phyloP scores from a whole-genome alignment of 108 stramenopile genomes.

The Skeletonema costatum region DNA sequence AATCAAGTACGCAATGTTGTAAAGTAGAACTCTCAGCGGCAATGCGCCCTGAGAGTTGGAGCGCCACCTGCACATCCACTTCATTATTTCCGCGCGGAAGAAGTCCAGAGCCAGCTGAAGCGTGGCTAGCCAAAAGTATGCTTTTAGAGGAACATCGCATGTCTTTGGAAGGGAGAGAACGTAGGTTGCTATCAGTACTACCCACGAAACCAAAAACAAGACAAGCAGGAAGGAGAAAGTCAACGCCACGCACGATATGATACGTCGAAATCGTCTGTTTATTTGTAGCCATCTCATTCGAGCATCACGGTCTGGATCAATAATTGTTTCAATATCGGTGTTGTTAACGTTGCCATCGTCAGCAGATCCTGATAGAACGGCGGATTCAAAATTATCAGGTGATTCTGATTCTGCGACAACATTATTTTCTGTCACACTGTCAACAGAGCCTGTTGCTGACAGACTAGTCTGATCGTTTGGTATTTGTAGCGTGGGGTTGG shows the following conservation, averaged over 20 bases:
- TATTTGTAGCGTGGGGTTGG: not conserved
- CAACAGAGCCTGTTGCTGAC: not conserved
- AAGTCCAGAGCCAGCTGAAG: slow-evolving; percentile 70
- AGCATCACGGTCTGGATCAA: slow-evolving; percentile 56
- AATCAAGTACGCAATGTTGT: slow-evolving; percentile 68
- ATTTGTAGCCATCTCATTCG: slow-evolving; percentile 63
- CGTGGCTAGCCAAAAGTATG: slow-evolving; percentile 76
- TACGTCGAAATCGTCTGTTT: slow-evolving; percentile 63
- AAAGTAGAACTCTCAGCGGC: slow-evolving; percentile 51
- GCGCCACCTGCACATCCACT: slow-evolving; percentile 61
- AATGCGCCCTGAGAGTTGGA: slow-evolving; percentile 45
- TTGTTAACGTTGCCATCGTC: not conserved
- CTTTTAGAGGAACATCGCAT: slow-evolving; percentile 73
- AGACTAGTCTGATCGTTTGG: not conserved
- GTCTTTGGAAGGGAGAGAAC: slow-evolving; percentile 65
- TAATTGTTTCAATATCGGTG: not conserved
- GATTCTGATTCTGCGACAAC: not conserved
- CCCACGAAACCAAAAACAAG: slow-evolving; percentile 68
- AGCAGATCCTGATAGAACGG: not conserved
- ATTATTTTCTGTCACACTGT: not conserved
- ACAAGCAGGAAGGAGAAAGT: slow-evolving; percentile 64
- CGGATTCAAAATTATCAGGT: not conserved
- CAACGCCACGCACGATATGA: slow-evolving; percentile 59
- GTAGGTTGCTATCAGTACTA: slow-evolving; percentile 62
- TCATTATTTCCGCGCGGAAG: slow-evolving; percentile 76